These are phyloP conservation scores for Globisporangium radiosum DNA, from an alignment of 352 stramenopile species.

Conservation along the genomic window DNA sequence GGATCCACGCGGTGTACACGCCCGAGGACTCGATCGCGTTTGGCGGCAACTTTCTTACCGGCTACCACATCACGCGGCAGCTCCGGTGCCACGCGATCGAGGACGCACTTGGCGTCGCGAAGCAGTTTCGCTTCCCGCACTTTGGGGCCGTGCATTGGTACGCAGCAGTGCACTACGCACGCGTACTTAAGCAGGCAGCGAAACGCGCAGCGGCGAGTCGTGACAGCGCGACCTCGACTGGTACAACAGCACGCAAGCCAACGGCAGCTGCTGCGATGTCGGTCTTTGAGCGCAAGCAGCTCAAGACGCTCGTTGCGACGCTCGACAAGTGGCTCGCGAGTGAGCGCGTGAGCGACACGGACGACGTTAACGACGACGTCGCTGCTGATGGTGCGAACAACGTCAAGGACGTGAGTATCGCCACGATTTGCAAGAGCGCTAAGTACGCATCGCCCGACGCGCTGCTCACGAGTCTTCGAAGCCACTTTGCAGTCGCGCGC, in stretches of 20 bases:
- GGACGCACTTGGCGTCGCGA: conserved; percentile 16
- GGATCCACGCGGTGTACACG: conserved; percentile 41
- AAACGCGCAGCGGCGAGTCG: background rate
- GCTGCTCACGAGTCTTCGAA: conserved; percentile 11
- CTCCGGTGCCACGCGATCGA: conserved; percentile 27
- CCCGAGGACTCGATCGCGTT: conserved; percentile 37
- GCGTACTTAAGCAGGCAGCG: conserved; percentile 10
- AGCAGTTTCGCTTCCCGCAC: conserved; percentile 27
- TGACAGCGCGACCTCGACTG: too few species aligned
- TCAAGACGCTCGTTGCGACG: conserved; percentile 14
- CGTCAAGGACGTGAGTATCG: conserved; percentile 11
- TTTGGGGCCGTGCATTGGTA: conserved; percentile 34
- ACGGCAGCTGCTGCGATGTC: conserved; percentile 5
- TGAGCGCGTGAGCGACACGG: background rate
- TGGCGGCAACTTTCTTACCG: conserved; percentile 33
- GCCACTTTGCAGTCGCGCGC: background rate
- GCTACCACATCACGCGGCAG: conserved; percentile 31
- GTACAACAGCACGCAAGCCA: conserved; percentile 4
- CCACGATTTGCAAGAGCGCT: conserved; percentile 14
- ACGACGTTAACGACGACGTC: background rate
- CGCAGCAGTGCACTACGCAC: conserved; percentile 22
- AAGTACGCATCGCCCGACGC: conserved; percentile 3
- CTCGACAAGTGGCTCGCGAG: conserved; percentile 18
- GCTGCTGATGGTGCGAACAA: conserved; percentile 7
- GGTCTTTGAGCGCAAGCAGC: conserved; percentile 18